Percentiles rank a stretch among this genome's conserved stretches.
These are phyloP conservation scores for Penicillium italicum DNA, from an alignment of 2,329 filamentous ascomycete genomes.

Conservation along the genomic window DNA sequence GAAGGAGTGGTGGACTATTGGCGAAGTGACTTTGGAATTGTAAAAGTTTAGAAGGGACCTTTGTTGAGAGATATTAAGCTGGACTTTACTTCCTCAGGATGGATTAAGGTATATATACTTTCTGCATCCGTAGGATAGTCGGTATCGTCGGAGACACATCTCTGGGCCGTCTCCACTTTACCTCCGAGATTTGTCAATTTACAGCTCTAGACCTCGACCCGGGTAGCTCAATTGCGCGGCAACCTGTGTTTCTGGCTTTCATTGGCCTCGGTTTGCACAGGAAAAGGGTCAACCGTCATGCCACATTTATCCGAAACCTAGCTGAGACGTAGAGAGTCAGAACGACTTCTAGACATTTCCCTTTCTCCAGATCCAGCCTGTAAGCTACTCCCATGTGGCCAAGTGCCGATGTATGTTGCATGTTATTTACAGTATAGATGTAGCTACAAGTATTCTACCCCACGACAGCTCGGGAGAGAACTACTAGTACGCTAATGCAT, in stretches of 20 bases:
- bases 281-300: neutral
- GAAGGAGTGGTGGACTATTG: neutral
- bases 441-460: neutral
- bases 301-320: no score
- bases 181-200: constrained; percentile 5
- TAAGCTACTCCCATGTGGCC: no score
- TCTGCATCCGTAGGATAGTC: neutral
- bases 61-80: neutral
- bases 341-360: no score
- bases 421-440: neutral
- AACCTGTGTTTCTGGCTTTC: neutral
- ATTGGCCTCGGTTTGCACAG: neutral
- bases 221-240: neutral
- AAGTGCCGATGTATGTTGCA: no score
- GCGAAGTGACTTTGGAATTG: neutral
- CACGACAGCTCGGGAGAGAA: no score
- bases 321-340: no score
- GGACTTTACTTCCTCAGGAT: neutral
- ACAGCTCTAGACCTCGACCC: neutral
- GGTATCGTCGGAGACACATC: neutral
- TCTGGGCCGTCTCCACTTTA: neutral
- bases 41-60: neutral
- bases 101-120: neutral
- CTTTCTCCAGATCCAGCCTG: no score
- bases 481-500: no score